A percentile compares a stretch with the other conserved stretches of the same genome.
phyloP scores from a whole-genome alignment of 768 basidiomycete genomes.

The Agrocybe chaxingu region DNA sequence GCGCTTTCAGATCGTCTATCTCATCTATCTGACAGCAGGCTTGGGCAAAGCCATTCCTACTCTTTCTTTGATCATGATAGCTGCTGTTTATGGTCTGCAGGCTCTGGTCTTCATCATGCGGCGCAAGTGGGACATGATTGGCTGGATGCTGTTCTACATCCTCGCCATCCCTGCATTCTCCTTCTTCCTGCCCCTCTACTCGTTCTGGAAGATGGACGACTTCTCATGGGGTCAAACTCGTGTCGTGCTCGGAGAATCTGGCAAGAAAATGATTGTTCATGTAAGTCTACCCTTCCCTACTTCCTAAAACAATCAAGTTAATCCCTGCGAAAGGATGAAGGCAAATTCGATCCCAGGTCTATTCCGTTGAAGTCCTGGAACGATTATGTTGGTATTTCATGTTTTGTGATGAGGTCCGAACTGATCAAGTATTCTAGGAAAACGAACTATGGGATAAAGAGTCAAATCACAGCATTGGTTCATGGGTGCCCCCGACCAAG shows the following conservation, averaged over 20 bases:
- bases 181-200: conserved; percentile 89
- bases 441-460: conserved; percentile 98
- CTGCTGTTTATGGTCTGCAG: conserved; percentile 91
- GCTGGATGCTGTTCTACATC: conserved; percentile 97
- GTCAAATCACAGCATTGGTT: conserved; percentile 92
- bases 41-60: conserved; percentile 67
- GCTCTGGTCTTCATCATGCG: conserved; percentile 88
- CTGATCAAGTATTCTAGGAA: conserved; percentile 44
- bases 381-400: conserved; percentile 67
- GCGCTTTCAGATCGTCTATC: conserved; percentile 69
- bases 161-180: conserved; percentile 92
- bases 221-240: conserved; percentile 96
- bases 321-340: conserved; percentile 70
- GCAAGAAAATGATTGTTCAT: conserved; percentile 94
- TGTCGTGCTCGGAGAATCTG: conserved; percentile 89
- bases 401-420: neutral
- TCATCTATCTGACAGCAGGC: conserved; percentile 76
- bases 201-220: conserved; percentile 98
- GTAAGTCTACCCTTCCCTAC: conserved; percentile 41
- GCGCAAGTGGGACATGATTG: conserved; percentile 98
- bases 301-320: conserved; percentile 5
- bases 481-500: conserved; percentile 82
- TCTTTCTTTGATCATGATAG: conserved; percentile 89
- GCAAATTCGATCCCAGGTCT: conserved; percentile 90
- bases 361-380: conserved; percentile 98